Base-by-base conservation (phyloP, 768 basidiomycete species). In the Fomitopsis pulvina region DNA sequence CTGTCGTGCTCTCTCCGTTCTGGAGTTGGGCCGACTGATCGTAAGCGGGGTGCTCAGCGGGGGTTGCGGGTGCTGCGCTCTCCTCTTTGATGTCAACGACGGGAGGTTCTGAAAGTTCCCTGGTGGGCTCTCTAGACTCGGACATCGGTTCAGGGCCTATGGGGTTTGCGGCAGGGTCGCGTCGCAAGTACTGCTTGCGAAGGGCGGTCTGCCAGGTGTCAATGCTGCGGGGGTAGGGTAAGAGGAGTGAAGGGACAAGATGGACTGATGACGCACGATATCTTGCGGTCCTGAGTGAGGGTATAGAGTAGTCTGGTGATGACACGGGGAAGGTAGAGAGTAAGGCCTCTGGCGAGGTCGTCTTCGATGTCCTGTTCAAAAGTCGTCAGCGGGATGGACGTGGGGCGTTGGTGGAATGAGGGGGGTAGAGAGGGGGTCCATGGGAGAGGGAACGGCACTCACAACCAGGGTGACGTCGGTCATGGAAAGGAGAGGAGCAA, bases 181-280 rank as follows among this genome's bases (percentile, higher is more conserved):
- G 80, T 63, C 79, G 83, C 51, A 75, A 68, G 66, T 90, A 89
- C 61, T 92, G 89, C 56, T 81, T 83, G 50, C 86, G 83, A 40
- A 92, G 71, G 26, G 75, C 73, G 26, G 80, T 76, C 67, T 91
- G 87, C 88, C 89, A 91, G 63, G 79, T 88, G 59, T 85, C 80
- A 43, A 77, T 59, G 29, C 88, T 91, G 57, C 50, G 50, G 55
- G 18, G 53, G 51, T 44, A 34, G 1, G 41, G 45, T 45, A 14
- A 34, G 32, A 10, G 10, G 20, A 47, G n/a, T 5, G 42, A 57
- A 43, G 58, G 45, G 53, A 54, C 48, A 52, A 53, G 55, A 44
- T 14, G 59, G 25, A 53, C 56, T 5, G 28, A 42, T 20, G 12
- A 67, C 86, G 62, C 66, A 89, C 87, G 76, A 73, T 57, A 87